These are phyloP conservation scores for Dinochytrium kinnereticum DNA, from an alignment of 371 early-diverging fungal genomes.

Conservation along the genomic window DNA sequence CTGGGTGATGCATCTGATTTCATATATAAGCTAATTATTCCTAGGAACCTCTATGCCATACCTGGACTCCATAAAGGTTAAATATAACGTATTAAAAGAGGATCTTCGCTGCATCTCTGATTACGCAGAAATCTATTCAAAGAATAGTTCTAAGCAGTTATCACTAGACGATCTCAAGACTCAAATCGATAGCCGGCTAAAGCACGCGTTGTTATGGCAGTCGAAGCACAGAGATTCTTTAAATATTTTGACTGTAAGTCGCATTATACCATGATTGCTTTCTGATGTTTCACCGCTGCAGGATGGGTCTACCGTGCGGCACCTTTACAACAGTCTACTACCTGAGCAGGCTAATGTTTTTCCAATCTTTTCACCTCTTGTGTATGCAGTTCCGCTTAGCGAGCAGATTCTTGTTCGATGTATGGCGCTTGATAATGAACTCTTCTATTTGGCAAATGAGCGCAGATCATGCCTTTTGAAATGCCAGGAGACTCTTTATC, in stretches of 20 bases:
- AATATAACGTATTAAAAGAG: too few species aligned
- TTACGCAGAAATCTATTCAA: too few species aligned
- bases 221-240: constrained; percentile 13
- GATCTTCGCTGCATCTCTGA: too few species aligned
- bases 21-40: too few species aligned
- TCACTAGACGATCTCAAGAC: neutral
- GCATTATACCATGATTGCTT: too few species aligned
- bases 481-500: constrained; percentile 30
- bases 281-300: too few species aligned
- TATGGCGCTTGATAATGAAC: constrained; percentile 34
- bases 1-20: constrained; percentile 24
- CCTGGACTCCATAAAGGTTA: too few species aligned
- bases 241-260: constrained; percentile 12
- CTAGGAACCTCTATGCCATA: too few species aligned
- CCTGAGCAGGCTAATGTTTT: constrained; percentile 14
- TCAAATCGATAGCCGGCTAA: neutral
- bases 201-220: constrained; percentile 18
- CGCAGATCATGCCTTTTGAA: constrained; percentile 3
- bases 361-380: constrained; percentile 22
- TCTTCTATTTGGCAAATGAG: constrained; percentile 20
- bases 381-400: constrained; percentile 6
- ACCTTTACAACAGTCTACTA: neutral
- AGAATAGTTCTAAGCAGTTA: too few species aligned
- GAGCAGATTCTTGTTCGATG: constrained; percentile 21
- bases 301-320: too few species aligned